Base-by-base conservation (phyloP, 2,329 filamentous ascomycete species). In the Parastagonospora avenae region DNA sequence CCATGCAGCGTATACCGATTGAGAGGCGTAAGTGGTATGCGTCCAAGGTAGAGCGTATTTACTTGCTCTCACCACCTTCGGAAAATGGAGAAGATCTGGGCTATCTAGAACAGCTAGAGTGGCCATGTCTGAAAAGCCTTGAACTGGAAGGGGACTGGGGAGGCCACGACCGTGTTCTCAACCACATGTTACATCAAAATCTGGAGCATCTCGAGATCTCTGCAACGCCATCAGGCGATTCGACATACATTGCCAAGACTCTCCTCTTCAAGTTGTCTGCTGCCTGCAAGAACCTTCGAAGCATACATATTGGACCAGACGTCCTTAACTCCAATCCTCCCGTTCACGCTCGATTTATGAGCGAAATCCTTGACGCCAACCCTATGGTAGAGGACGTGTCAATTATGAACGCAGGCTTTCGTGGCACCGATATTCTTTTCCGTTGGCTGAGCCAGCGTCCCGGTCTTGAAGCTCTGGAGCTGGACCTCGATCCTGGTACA, bases 401-500 rank as follows among this genome's bases (percentile, higher is more conserved):
- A 29, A 50, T 71, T 8, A 66, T 63, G 42, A 56, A 59, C 19
- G 46, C 64, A 14, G 55, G 54, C 15, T 57, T 72, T 14, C 40
- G 57, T 8, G 60, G 54, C 33, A 67, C 66, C 19, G 65, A 72
- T 24, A 24, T 55, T 2, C 39, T 72, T 8, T 71, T 73, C 46
- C 40, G 43, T n/a, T 58, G 55, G 11, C 50, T 72, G 12, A 64
- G 57, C 46, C 60, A 66, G 45, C 61, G 63, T 4, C 37, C 48
- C 24, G 55, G 58, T 11, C 50, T 73, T 8, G 53, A 63, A 47
- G 52, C 47, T 4, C 52, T 73, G n/a, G 63, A 71, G 38, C 66
- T 71, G 12, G 67, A 69, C 37, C 54, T 73, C 27, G 68, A 71
- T 8, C 68, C 70, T 14, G 62, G 64, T 2, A 8, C 66, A 27